These are phyloP conservation scores for Rehmannia glutinosa DNA, from an alignment of 257 asterid species.

Conservation along the genomic window DNA sequence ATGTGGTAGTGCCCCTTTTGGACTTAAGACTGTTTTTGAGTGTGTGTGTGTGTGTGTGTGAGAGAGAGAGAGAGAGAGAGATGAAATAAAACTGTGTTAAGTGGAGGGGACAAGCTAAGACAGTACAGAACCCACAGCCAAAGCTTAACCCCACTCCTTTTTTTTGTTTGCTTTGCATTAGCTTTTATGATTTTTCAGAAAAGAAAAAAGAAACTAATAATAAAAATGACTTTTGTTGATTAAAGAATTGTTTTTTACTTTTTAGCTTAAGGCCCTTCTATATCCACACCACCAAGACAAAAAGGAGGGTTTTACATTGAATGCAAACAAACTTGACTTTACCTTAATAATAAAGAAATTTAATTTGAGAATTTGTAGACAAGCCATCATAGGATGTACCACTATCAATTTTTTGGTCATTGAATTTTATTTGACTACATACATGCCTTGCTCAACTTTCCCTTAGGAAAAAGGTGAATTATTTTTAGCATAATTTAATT, in stretches of 20 bases:
- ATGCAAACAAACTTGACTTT: conserved; percentile 28
- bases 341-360: conserved; percentile 1
- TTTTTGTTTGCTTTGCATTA: conserved; percentile 43
- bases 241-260: not conserved
- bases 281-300: conserved; percentile 37
- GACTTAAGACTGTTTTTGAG: conserved; percentile 30
- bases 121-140: conserved; percentile 90
- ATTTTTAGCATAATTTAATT: not conserved
- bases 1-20: conserved; percentile 63
- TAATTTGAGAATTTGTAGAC: conserved; percentile 17
- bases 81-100: conserved; percentile 40
- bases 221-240: conserved; percentile 18
- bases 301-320: conserved; percentile 33
- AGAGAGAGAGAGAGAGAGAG: conserved; percentile 29
- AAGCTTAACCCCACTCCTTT: conserved; percentile 39
- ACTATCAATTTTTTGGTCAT: conserved; percentile 18
- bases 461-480: not conserved
- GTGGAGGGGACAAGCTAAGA: conserved; percentile 98
- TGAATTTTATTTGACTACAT: conserved; percentile 17
- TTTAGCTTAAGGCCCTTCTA: conserved; percentile 28
- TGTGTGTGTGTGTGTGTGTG: conserved; percentile 25
- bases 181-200: conserved; percentile 31
- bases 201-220: not conserved
- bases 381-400: conserved; percentile 27
- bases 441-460: conserved; percentile 6